Evolutionary conservation across 208 protist species (phyloP).

Genomic region (Leishmania lainsoni): DNA sequence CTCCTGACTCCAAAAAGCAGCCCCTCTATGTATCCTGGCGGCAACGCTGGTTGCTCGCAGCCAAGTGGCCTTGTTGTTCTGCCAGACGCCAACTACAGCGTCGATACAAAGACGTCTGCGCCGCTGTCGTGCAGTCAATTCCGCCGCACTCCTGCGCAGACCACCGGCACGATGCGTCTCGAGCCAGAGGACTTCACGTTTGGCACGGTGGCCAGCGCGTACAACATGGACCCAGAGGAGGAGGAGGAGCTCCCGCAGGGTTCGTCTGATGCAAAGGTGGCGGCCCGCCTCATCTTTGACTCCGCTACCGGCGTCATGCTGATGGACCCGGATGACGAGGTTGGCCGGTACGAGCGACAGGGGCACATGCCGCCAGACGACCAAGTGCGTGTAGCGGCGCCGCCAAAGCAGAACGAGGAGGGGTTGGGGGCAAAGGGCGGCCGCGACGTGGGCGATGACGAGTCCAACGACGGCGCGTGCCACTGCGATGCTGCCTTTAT

Average conservation of each 20-base stretch:
- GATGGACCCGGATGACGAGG: conserved; percentile 60
- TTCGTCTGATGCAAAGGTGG: conserved; percentile 55
- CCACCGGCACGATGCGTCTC: conserved; percentile 10
- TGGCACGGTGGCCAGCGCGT: conserved; percentile 42
- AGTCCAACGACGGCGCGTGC: conserved; percentile 44
- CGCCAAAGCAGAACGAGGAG: neutral
- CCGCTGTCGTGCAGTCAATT: conserved; percentile 27
- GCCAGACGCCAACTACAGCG: conserved; percentile 16
- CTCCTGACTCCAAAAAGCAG: conserved; percentile 2
- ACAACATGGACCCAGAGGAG: conserved; percentile 47
- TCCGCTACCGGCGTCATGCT: conserved; percentile 47
- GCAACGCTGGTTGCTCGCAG: neutral
- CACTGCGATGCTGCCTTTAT: conserved; percentile 53
- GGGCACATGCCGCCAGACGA: conserved; percentile 12
- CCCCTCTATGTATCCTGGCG: neutral
- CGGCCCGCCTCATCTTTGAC: conserved; percentile 60
- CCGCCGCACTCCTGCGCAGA: conserved; percentile 6
- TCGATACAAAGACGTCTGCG: conserved; percentile 1
- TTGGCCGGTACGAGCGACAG: conserved; percentile 42
- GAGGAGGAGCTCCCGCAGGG: conserved; percentile 20
- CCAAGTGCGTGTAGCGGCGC: neutral
- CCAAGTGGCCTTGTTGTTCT: conserved; percentile 28
- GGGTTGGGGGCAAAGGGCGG: neutral
- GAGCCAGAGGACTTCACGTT: conserved; percentile 46
- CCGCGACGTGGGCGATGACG: conserved; percentile 8